These are phyloP conservation scores for Solanum infundibuliforme DNA, from an alignment of 257 asterid genomes.

Conservation along the genomic window DNA sequence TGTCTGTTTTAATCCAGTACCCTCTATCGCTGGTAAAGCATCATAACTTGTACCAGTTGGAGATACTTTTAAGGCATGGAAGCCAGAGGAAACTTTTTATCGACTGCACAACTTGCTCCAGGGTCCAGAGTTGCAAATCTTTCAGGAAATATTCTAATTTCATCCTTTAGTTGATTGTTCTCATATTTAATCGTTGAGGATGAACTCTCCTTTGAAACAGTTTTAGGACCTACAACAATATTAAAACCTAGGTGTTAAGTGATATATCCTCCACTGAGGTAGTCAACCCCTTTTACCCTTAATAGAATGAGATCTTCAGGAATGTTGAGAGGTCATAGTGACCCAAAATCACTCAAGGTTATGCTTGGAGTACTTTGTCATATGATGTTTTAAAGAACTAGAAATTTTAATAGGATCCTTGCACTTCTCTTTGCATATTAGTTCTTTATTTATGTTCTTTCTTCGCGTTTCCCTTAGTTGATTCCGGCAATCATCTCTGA, in stretches of 20 bases:
- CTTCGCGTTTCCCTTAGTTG: background rate
- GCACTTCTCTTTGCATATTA: background rate
- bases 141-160: background rate
- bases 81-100: background rate
- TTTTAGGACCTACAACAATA: background rate
- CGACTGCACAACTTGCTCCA: background rate
- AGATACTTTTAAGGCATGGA: background rate
- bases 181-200: background rate
- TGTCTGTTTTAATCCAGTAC: background rate
- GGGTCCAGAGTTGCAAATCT: background rate
- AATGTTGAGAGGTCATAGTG: background rate
- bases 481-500: background rate
- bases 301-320: background rate
- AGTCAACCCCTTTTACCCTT: background rate
- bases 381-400: background rate
- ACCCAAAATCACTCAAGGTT: background rate
- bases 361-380: background rate
- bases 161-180: background rate
- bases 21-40: background rate
- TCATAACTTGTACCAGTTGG: background rate
- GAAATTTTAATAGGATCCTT: background rate
- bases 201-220: background rate
- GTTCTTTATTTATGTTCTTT: background rate
- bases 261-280: background rate
- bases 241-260: background rate